phyloP scores from a whole-genome alignment of 1,284 basidiomycete genomes.

The Takashimella tepidaria region DNA sequence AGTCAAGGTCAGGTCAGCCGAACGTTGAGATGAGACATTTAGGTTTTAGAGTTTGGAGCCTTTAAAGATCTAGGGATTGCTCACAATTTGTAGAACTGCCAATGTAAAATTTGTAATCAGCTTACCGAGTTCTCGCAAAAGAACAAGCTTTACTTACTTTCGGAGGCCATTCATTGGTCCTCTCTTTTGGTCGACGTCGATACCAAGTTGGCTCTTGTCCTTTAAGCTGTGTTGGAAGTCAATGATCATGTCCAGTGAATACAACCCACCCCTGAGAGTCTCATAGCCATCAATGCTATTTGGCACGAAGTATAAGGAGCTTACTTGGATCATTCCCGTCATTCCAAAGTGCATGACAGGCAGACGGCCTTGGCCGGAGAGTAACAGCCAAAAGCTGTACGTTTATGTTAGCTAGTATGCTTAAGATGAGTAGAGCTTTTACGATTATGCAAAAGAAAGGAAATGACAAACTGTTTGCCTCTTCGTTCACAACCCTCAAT shows the following conservation, averaged over 20 bases:
- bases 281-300: no score
- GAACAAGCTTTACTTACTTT: constrained; percentile 56
- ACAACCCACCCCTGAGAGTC: neutral
- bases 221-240: constrained; percentile 59
- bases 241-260: no score
- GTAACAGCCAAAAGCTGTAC: constrained; percentile 60
- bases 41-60: neutral
- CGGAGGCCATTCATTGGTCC: constrained; percentile 66
- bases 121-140: constrained; percentile 2
- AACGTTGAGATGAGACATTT: neutral
- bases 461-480: constrained; percentile 58
- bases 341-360: constrained; percentile 77
- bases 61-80: constrained; percentile 5
- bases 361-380: constrained; percentile 59
- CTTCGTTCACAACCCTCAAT: constrained; percentile 62
- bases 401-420: neutral
- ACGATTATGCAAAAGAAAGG: no score
- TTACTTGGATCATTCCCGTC: constrained; percentile 71
- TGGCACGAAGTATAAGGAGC: no score
- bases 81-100: constrained; percentile 39
- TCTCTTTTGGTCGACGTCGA: constrained; percentile 55
- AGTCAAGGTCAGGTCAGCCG: neutral
- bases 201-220: constrained; percentile 63
- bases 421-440: no score
- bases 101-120: constrained; percentile 1